Percentiles rank a stretch among this genome's conserved stretches.
Conservation (phyloP, 768 basidiomycete species). For the Phylloporus rhodoxanthus region DNA sequence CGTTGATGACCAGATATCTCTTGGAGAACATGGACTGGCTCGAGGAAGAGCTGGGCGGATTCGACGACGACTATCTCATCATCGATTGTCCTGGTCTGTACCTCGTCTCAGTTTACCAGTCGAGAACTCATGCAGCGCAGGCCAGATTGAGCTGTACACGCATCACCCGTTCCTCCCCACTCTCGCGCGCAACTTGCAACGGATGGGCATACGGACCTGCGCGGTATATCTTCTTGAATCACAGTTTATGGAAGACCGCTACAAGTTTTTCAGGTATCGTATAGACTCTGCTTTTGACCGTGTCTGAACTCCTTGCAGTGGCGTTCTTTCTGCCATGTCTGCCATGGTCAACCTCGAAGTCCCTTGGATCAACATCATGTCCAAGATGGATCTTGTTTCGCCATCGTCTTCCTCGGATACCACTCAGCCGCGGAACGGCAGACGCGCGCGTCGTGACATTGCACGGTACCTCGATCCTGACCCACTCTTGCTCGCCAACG, state of each 20-base stretch:
- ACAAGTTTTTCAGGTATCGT: conserved; percentile 88
- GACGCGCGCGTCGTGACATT: conserved; percentile 71
- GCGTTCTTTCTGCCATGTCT: conserved; percentile 96
- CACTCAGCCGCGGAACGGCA: conserved; percentile 62
- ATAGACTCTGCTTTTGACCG: not conserved
- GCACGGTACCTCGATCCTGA: conserved; percentile 97
- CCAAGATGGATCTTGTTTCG: conserved; percentile 97
- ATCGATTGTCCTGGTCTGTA: conserved; percentile 81
- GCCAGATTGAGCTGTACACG: conserved; percentile 98
- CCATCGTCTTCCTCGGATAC: conserved; percentile 26
- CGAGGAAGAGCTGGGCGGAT: conserved; percentile 91
- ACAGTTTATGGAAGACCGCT: conserved; percentile 99
- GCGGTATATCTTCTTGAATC: conserved; percentile 93
- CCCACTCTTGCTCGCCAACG: conserved; percentile 72
- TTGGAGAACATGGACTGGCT: conserved; percentile 98
- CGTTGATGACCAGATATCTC: conserved; percentile 63
- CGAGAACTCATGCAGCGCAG: conserved; percentile 34
- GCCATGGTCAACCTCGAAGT: conserved; percentile 98
- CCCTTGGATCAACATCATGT: conserved; percentile 97
- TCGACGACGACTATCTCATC: conserved; percentile 92
- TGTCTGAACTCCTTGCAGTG: conserved; percentile 41
- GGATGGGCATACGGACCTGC: conserved; percentile 79
- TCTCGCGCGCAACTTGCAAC: conserved; percentile 68
- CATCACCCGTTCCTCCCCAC: conserved; percentile 95
- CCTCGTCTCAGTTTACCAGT: not conserved